A percentile compares a stretch with the other conserved stretches of the same genome.
Conservation (phyloP, 495 filamentous ascomycete species). For the Friedmanniomyces endolithicus region DNA sequence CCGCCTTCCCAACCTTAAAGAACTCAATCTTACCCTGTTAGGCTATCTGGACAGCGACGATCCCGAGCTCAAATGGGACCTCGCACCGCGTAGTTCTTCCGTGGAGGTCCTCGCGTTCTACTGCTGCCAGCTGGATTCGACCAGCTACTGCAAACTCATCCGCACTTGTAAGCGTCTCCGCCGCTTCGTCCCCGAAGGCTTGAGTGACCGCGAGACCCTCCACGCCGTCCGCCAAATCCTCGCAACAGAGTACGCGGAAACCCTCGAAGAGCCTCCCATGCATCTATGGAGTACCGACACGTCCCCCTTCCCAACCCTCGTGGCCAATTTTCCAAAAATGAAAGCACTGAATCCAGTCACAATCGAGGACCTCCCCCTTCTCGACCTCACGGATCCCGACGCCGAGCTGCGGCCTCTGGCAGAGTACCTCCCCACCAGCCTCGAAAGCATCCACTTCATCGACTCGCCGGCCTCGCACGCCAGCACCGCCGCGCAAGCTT, state of each 20-base stretch:
- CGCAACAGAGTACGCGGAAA: not conserved
- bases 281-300: not conserved
- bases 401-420: not conserved
- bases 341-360: not conserved
- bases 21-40: not conserved
- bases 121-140: not conserved
- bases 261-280: not conserved
- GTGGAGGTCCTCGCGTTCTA: not conserved
- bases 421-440: not conserved
- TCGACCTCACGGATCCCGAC: not conserved
- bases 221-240: not conserved
- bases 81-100: not conserved
- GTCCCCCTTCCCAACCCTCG: not conserved
- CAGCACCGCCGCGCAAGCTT: not conserved
- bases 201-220: not conserved
- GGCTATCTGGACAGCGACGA: not conserved
- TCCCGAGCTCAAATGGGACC: not conserved
- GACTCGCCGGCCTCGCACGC: not conserved
- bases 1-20: not conserved
- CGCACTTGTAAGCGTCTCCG: not conserved
- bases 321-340: not conserved
- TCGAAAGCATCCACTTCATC: not conserved
- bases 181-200: no score
- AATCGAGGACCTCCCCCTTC: not conserved
- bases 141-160: not conserved